phyloP scores from a whole-genome alignment of 2,329 filamentous ascomycete genomes.

The Podosphaera aphanis region DNA sequence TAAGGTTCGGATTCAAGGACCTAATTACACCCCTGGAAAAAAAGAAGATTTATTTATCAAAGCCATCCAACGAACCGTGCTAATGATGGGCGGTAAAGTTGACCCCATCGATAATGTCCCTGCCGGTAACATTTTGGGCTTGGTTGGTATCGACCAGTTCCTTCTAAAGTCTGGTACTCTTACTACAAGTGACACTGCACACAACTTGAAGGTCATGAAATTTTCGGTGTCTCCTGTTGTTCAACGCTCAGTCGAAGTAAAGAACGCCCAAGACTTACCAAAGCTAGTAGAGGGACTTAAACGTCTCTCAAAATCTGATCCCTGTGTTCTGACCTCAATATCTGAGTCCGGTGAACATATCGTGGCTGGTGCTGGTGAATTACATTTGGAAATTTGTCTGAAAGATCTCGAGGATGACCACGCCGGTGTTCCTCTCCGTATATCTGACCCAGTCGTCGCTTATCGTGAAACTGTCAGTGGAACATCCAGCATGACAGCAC shows the following conservation, averaged over 20 bases:
- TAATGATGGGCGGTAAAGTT: conserved; percentile 99
- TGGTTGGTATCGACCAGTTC: conserved; percentile 99
- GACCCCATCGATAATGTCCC: conserved; percentile 98
- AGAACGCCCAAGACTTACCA: conserved; percentile 98
- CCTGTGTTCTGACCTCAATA: conserved; percentile 83
- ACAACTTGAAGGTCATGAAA: conserved; percentile 99
- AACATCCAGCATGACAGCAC: conserved; percentile 79
- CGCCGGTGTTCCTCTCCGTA: conserved; percentile 89
- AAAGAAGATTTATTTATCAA: conserved; percentile 99
- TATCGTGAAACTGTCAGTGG: conserved; percentile 87
- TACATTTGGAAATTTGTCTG: conserved; percentile 98
- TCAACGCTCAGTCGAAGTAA: conserved; percentile 94
- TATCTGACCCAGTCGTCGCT: conserved; percentile 93
- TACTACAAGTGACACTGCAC: conserved; percentile 85
- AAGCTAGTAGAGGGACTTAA: conserved; percentile 99
- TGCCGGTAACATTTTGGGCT: conserved; percentile 97
- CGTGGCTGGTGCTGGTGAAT: conserved; percentile 95
- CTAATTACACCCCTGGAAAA: conserved; percentile 94
- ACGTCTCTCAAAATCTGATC: conserved; percentile 99
- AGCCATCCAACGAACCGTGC: conserved; percentile 96
- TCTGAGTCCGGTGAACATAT: conserved; percentile 92
- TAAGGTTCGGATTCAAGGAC: conserved; percentile 99
- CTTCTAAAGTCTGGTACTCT: conserved; percentile 99
- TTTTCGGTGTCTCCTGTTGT: conserved; percentile 99
- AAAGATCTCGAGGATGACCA: conserved; percentile 99